A percentile compares a stretch with the other conserved stretches of the same genome.
Conservation (phyloP, 352 stramenopile genomes). For the Peronosclerospora sorghi region DNA sequence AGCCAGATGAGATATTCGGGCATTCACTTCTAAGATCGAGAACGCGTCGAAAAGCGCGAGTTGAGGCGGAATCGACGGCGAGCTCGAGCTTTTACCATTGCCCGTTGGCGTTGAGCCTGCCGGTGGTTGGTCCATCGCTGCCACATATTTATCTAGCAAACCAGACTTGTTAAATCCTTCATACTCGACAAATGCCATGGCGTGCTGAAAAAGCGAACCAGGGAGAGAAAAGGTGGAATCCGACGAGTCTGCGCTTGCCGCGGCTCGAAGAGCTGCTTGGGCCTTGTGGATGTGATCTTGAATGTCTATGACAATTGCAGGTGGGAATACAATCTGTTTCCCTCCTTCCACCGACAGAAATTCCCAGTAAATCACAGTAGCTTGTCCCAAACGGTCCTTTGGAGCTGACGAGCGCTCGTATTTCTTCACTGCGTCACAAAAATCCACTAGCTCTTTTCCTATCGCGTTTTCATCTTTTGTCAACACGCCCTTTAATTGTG, state of each 20-base stretch:
- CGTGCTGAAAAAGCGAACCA: conserved; percentile 58
- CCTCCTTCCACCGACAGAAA: conserved; percentile 57
- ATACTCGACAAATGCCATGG: conserved; percentile 55
- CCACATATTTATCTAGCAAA: conserved; percentile 71
- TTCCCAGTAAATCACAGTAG: conserved; percentile 77
- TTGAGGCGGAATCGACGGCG: conserved; percentile 46
- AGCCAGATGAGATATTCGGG: conserved; percentile 52
- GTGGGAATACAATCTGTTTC: conserved; percentile 50
- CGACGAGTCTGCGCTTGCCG: conserved; percentile 5
- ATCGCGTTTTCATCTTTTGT: conserved; percentile 40
- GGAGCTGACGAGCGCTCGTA: conserved; percentile 61
- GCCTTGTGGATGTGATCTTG: conserved; percentile 58
- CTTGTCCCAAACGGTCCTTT: conserved; percentile 63
- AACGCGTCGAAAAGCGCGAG: conserved; percentile 75
- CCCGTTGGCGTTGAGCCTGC: conserved; percentile 10
- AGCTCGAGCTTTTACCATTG: conserved; percentile 20
- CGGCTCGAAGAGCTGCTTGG: conserved; percentile 26
- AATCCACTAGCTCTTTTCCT: conserved; percentile 65
- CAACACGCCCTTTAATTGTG: conserved; percentile 66
- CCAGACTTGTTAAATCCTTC: conserved; percentile 60
- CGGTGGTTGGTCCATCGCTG: conserved; percentile 40
- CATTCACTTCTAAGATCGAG: conserved; percentile 82
- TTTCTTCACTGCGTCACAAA: conserved; percentile 76
- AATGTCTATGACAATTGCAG: conserved; percentile 33
- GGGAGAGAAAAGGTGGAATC: conserved; percentile 19